These are phyloP conservation scores for Moelleriella libera DNA, from an alignment of 2,329 filamentous ascomycete genomes.

Conservation along the genomic window DNA sequence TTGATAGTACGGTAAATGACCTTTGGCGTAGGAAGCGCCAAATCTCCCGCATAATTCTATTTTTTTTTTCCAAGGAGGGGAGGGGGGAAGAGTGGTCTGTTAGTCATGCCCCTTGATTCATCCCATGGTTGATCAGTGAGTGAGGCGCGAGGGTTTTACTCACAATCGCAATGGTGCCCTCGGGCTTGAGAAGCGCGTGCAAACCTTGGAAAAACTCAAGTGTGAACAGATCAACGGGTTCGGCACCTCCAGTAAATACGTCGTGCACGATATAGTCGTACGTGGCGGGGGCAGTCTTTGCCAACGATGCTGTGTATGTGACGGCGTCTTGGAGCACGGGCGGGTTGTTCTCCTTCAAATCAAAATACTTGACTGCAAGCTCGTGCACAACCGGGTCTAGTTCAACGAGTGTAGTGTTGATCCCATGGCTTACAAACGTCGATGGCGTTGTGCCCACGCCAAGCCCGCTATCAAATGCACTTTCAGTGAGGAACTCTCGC, in stretches of 20 bases:
- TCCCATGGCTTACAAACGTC: constrained; percentile 73
- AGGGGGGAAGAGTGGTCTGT: too few species aligned
- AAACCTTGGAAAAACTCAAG: constrained; percentile 66
- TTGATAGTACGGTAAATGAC: constrained; percentile 74
- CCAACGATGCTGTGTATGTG: constrained; percentile 41
- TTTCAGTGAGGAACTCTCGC: not conserved
- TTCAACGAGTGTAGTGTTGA: constrained; percentile 88
- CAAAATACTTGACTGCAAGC: constrained; percentile 73
- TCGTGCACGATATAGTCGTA: constrained; percentile 96
- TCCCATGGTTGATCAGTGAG: not conserved
- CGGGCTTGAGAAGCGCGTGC: constrained; percentile 53
- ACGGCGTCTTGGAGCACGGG: constrained; percentile 75
- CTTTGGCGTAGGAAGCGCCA: constrained; percentile 59
- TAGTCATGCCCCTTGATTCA: too few species aligned
- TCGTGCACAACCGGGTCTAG: constrained; percentile 82
- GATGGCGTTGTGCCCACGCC: constrained; percentile 87
- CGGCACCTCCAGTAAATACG: constrained; percentile 91
- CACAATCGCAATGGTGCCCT: constrained; percentile 80
- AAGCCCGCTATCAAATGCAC: constrained; percentile 46
- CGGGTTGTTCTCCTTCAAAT: constrained; percentile 61
- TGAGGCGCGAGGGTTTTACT: constrained; percentile 17
- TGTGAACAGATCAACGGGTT: constrained; percentile 81
- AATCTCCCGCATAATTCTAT: constrained; percentile 89
- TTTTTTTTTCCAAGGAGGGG: not conserved
- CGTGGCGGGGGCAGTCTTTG: constrained; percentile 25